These are phyloP conservation scores for Fraxinus platypoda DNA, from an alignment of 305 asterid genomes.

Conservation along the genomic window DNA sequence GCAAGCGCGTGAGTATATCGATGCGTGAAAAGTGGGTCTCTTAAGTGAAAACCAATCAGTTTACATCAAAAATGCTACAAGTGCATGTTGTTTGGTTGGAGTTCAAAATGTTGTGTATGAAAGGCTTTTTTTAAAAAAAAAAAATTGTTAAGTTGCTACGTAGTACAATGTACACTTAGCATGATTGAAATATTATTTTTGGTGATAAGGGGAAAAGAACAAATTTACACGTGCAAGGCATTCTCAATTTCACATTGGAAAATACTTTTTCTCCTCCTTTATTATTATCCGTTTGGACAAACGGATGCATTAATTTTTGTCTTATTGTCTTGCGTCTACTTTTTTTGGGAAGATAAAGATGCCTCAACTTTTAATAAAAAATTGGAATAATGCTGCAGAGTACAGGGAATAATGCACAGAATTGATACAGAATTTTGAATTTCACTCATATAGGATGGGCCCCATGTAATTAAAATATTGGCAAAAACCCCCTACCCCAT, in stretches of 20 bases:
- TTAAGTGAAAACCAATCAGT: not conserved
- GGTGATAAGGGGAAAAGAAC: not conserved
- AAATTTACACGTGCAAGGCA: constrained; percentile 18
- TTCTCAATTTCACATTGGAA: not conserved
- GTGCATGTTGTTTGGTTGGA: too few species aligned
- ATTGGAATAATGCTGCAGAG: too few species aligned
- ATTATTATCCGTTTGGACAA: not conserved
- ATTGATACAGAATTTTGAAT: too few species aligned
- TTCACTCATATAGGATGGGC: too few species aligned
- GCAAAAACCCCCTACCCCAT: too few species aligned
- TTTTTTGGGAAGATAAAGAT: constrained; percentile 6
- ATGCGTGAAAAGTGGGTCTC: constrained; percentile 18
- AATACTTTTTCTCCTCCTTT: not conserved
- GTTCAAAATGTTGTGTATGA: too few species aligned
- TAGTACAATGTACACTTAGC: too few species aligned
- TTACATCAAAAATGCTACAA: not conserved
- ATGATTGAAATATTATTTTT: too few species aligned
- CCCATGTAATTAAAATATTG: too few species aligned
- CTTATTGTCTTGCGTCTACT: not conserved
- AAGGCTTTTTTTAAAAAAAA: too few species aligned
- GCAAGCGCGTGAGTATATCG: constrained; percentile 7
- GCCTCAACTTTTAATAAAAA: not conserved
- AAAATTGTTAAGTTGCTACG: too few species aligned
- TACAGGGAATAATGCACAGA: too few species aligned
- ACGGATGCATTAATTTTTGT: not conserved